Conservation (phyloP, 2,329 filamentous ascomycete genomes). For the Cadophora sp. region DNA sequence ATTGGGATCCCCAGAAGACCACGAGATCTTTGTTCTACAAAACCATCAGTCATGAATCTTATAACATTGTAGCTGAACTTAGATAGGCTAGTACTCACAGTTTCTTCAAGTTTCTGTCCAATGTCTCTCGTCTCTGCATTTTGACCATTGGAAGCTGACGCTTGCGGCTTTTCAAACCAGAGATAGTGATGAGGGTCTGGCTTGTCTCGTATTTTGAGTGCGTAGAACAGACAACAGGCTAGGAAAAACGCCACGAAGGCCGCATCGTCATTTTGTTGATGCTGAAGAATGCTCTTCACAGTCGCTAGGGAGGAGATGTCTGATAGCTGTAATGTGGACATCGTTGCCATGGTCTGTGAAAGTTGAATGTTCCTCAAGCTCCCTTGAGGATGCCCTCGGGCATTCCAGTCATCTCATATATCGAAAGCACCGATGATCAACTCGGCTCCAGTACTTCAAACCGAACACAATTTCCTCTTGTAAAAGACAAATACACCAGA, state of each 20-base stretch:
- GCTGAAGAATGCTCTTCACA: slow-evolving; percentile 14
- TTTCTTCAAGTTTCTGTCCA: slow-evolving; percentile 43
- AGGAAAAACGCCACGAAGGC: slow-evolving; percentile 42
- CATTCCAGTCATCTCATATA: too few species aligned
- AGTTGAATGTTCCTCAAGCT: too few species aligned
- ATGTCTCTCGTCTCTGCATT: slow-evolving; percentile 53
- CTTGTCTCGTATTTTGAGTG: slow-evolving; percentile 50
- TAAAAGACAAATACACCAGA: too few species aligned
- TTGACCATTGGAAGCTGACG: slow-evolving; percentile 4
- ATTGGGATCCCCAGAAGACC: slow-evolving; percentile 57
- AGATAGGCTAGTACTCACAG: slow-evolving; percentile 17
- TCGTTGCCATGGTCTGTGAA: neutral
- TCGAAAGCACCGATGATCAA: too few species aligned
- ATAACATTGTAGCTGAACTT: neutral
- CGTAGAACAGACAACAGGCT: slow-evolving; percentile 40
- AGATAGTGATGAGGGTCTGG: slow-evolving; percentile 56
- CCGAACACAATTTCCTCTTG: too few species aligned
- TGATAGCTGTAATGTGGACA: slow-evolving; percentile 19
- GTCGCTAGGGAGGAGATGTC: neutral
- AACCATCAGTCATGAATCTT: neutral
- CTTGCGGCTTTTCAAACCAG: slow-evolving; percentile 56
- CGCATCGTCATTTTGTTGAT: slow-evolving; percentile 25
- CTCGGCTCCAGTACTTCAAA: too few species aligned
- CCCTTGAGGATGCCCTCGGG: too few species aligned
- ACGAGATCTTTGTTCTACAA: slow-evolving; percentile 36